Evolutionary conservation across 176 grass and related monocot species (phyloP).

Genomic region (Tuctoria greenei): DNA sequence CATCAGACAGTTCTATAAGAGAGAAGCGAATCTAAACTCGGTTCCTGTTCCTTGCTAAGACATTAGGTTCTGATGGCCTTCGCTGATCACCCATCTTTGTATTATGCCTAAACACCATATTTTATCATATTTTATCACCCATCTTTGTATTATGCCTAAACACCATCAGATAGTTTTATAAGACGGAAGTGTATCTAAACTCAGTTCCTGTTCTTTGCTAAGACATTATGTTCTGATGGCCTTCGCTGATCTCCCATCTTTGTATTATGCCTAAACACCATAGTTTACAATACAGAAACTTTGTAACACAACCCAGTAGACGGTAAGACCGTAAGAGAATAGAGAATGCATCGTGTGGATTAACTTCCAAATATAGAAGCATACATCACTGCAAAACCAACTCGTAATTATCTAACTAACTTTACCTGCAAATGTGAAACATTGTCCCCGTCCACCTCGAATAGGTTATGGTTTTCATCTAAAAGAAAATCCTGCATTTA

Average conservation of each 20-base stretch:
- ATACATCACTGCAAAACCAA: slow-evolving; percentile 6
- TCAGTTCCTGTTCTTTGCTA: background rate
- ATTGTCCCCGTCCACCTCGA: slow-evolving; percentile 49
- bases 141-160: too few species aligned
- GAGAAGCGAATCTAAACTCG: background rate
- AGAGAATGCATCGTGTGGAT: background rate
- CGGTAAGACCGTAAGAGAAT: too few species aligned
- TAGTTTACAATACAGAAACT: background rate
- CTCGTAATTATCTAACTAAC: slow-evolving; percentile 18
- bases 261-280: background rate
- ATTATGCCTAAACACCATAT: background rate
- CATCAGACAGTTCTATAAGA: slow-evolving; percentile 20
- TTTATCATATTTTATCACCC: too few species aligned
- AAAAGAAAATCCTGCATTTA: slow-evolving; percentile 69
- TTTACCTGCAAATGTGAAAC: slow-evolving; percentile 55
- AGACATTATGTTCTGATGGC: slow-evolving; percentile 10
- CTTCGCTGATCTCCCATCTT: background rate
- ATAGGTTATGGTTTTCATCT: slow-evolving; percentile 62
- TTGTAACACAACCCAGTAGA: background rate
- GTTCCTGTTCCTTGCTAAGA: slow-evolving; percentile 1
- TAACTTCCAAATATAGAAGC: background rate
- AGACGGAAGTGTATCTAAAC: background rate
- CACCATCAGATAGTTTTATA: too few species aligned
- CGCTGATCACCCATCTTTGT: background rate
- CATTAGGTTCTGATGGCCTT: background rate